phyloP scores from a whole-genome alignment of 2,329 filamentous ascomycete genomes.

The Cercospora sp. region DNA sequence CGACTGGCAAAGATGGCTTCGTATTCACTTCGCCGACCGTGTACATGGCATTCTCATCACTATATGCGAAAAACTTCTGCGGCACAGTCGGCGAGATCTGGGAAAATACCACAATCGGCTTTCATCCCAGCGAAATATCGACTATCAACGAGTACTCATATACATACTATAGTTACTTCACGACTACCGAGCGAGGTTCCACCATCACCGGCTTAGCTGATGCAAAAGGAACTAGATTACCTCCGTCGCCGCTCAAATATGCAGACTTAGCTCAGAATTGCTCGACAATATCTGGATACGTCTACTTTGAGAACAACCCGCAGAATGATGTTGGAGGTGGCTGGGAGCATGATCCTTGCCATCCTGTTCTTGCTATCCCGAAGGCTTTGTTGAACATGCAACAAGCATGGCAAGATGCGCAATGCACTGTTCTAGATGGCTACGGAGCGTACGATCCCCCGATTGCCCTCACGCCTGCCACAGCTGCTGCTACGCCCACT shows the following conservation, averaged over 20 bases:
- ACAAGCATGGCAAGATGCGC: slow-evolving; percentile 12
- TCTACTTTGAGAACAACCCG: slow-evolving; percentile 16
- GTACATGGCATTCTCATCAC: slow-evolving; percentile 18
- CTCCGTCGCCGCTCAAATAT: slow-evolving; percentile 14
- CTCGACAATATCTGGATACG: slow-evolving; percentile 14
- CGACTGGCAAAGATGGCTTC: slow-evolving; percentile 10
- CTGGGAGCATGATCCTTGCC: slow-evolving; percentile 13
- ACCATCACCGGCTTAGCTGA: not conserved
- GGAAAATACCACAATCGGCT: slow-evolving; percentile 17
- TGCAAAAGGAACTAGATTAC: slow-evolving; percentile 2
- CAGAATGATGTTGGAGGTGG: slow-evolving; percentile 14
- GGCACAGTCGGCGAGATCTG: slow-evolving; percentile 14
- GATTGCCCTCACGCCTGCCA: slow-evolving; percentile 15
- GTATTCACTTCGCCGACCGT: slow-evolving; percentile 17
- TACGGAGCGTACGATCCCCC: slow-evolving; percentile 19
- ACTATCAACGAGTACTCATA: slow-evolving; percentile 12
- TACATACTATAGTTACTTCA: slow-evolving; percentile 6
- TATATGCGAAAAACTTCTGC: slow-evolving; percentile 17
- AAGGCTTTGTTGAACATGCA: slow-evolving; percentile 11
- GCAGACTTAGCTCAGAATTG: slow-evolving; percentile 17
- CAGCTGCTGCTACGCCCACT: slow-evolving; percentile 10
- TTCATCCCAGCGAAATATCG: slow-evolving; percentile 17
- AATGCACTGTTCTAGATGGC: slow-evolving; percentile 8
- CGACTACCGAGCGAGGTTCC: not conserved
- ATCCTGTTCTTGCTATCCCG: slow-evolving; percentile 16